Evolutionary conservation across 2,329 filamentous ascomycete species (phyloP).

Genomic region (Trematosphaeria pertusa): DNA sequence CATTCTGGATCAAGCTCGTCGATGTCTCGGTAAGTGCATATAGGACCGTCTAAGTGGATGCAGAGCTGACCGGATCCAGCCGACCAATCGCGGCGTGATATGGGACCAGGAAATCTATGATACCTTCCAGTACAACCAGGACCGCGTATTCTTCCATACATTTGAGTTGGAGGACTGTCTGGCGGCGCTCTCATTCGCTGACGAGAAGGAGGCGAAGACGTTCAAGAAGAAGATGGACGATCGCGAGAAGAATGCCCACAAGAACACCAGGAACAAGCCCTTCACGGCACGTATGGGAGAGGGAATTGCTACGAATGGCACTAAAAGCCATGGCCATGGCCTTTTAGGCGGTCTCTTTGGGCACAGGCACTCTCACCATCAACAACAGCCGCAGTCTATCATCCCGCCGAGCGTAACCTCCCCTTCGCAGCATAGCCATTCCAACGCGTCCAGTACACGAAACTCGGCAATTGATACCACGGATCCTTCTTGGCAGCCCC

Average conservation of each 20-base stretch:
- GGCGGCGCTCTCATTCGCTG: constrained; percentile 88
- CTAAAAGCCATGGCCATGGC: constrained; percentile 50
- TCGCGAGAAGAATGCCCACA: constrained; percentile 92
- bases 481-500: constrained; percentile 67
- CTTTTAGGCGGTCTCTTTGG: constrained; percentile 60
- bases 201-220: constrained; percentile 96
- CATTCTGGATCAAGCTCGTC: constrained; percentile 97
- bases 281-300: constrained; percentile 60
- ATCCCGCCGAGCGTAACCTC: constrained; percentile 56
- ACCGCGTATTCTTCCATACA: constrained; percentile 95
- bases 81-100: constrained; percentile 38
- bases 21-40: constrained; percentile 80
- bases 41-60: not conserved
- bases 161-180: constrained; percentile 95
- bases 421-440: constrained; percentile 44
- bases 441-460: constrained; percentile 41
- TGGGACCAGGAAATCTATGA: constrained; percentile 89
- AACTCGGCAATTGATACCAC: constrained; percentile 64
- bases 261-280: constrained; percentile 79
- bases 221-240: constrained; percentile 99
- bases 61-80: constrained; percentile 63
- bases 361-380: constrained; percentile 57
- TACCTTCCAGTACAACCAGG: constrained; percentile 92
- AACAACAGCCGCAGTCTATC: constrained; percentile 55
- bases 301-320: constrained; percentile 35